phyloP scores from a whole-genome alignment of 768 basidiomycete genomes.

The Clitopilus passeckerianus region DNA sequence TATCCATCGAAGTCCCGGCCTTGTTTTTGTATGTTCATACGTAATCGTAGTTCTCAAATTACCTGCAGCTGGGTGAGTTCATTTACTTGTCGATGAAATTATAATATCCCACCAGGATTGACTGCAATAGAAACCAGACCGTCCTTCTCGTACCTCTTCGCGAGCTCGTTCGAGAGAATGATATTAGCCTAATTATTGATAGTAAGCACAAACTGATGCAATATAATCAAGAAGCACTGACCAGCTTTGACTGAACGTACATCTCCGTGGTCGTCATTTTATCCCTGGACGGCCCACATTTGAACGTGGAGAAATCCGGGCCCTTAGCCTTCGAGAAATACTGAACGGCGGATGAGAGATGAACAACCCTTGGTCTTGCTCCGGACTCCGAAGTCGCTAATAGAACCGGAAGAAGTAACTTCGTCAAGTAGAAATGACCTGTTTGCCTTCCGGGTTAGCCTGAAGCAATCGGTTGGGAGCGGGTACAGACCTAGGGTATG shows the following conservation, averaged over 20 bases:
- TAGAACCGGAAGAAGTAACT: slow-evolving; percentile 34
- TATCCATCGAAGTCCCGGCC: not conserved
- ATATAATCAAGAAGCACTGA: slow-evolving; percentile 20
- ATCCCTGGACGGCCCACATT: slow-evolving; percentile 28
- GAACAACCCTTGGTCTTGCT: slow-evolving; percentile 31
- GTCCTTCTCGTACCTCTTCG: slow-evolving; percentile 34
- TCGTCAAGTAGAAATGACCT: slow-evolving; percentile 62
- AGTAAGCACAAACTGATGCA: slow-evolving; percentile 24
- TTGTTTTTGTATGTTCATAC: not conserved
- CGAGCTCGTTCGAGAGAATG: slow-evolving; percentile 35
- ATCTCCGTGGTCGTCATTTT: slow-evolving; percentile 12
- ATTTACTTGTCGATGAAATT: not conserved
- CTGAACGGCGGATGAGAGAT: slow-evolving; percentile 27
- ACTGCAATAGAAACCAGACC: slow-evolving; percentile 32
- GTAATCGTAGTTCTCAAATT: slow-evolving; percentile 14
- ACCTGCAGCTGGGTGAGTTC: slow-evolving; percentile 10
- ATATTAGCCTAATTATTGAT: slow-evolving; percentile 33
- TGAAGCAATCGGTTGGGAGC: slow-evolving; percentile 9
- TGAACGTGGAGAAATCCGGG: slow-evolving; percentile 33
- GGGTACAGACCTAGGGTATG: slow-evolving; percentile 24
- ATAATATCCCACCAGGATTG: slow-evolving; percentile 21
- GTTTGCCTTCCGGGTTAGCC: not conserved
- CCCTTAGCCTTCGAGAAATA: slow-evolving; percentile 11
- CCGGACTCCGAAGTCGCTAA: slow-evolving; percentile 24
- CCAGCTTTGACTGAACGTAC: slow-evolving; percentile 38